Conservation (phyloP, 2,329 filamentous ascomycete species). For the Cladosporium sp. region DNA sequence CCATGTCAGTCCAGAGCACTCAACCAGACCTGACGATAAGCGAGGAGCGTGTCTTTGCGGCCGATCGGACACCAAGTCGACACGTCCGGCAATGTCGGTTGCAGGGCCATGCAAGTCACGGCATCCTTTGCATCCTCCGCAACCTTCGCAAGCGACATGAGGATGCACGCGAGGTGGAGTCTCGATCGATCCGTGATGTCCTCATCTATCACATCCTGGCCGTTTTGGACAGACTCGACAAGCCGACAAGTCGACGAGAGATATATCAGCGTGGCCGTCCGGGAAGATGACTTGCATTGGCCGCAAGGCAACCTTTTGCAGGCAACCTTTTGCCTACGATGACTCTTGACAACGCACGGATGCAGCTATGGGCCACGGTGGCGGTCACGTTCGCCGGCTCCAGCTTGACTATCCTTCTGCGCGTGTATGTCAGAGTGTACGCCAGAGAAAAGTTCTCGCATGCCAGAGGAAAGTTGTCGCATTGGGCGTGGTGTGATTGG, state of each 20-base stretch:
- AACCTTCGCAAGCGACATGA: background rate
- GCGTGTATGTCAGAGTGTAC: background rate
- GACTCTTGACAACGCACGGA: background rate
- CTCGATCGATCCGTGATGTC: background rate
- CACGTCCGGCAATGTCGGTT: conserved; percentile 1
- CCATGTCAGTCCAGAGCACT: background rate
- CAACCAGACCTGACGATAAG: background rate
- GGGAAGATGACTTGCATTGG: background rate
- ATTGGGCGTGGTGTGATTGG: background rate
- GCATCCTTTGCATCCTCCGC: background rate
- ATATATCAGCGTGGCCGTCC: background rate
- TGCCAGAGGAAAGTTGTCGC: background rate
- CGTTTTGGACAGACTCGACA: background rate
- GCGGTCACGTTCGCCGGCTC: background rate
- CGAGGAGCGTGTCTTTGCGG: background rate
- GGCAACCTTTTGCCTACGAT: background rate
- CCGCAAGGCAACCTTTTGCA: background rate
- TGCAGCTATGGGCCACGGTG: background rate
- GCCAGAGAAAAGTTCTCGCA: too few species aligned
- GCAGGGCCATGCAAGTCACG: background rate
- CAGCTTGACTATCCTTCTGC: background rate
- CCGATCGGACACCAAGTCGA: background rate
- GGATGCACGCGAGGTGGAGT: background rate
- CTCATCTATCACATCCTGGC: background rate
- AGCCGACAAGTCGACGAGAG: background rate